Percentiles rank a stretch among this genome's conserved stretches.
phyloP scores from a whole-genome alignment of 495 filamentous ascomycete species.

The Xylaria sp. region DNA sequence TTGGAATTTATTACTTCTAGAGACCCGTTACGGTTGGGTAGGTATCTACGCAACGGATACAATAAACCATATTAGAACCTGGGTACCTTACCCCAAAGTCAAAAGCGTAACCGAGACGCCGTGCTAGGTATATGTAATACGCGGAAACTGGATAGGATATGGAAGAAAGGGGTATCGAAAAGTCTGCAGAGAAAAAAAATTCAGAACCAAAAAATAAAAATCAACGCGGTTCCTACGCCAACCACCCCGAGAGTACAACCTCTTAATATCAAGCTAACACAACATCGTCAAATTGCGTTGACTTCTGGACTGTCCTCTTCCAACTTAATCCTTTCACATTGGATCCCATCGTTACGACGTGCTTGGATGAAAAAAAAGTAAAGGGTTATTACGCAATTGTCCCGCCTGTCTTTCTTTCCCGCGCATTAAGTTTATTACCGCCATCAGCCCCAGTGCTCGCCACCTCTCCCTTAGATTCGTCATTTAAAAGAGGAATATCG shows the following conservation, averaged over 20 bases:
- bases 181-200: neutral
- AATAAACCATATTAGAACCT: neutral
- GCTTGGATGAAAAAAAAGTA: neutral
- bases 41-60: neutral
- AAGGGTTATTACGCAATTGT: constrained; percentile 9
- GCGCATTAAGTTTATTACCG: constrained; percentile 48
- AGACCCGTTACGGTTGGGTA: neutral
- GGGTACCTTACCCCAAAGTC: neutral
- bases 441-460: constrained; percentile 50
- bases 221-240: neutral
- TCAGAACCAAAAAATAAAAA: neutral
- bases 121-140: neutral
- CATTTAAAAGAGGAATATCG: constrained; percentile 61
- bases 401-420: constrained; percentile 47
- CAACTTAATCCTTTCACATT: neutral
- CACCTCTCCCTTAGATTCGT: constrained; percentile 42
- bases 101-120: neutral
- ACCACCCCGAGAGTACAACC: neutral
- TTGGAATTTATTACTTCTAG: neutral
- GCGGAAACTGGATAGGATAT: neutral
- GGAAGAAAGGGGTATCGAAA: constrained; percentile 22
- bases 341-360: neutral
- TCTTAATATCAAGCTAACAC: constrained; percentile 3
- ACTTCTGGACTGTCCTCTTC: neutral
- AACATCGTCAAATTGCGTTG: neutral